phyloP scores from a whole-genome alignment of 106 monocot species.

The Dendrobium huoshanense region DNA sequence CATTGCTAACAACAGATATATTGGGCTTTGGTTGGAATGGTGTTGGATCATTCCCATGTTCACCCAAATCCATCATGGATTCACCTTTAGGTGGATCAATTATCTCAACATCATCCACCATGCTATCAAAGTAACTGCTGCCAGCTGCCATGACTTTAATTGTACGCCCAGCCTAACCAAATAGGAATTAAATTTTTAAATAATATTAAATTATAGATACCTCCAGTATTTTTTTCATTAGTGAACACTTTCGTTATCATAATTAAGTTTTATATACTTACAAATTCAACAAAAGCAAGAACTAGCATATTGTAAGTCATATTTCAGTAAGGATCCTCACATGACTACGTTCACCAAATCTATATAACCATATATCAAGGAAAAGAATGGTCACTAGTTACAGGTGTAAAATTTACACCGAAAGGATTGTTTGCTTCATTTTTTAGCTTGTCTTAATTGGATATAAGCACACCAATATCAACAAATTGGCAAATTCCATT shows the following conservation, averaged over 20 bases:
- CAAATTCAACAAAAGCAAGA: background rate
- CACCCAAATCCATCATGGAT: slow-evolving; percentile 37
- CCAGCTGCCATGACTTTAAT: slow-evolving; percentile 52
- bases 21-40: slow-evolving; percentile 69
- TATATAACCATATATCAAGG: no score
- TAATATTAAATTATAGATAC: no score
- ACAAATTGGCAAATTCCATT: no score
- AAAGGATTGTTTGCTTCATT: no score
- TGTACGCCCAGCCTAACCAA: background rate
- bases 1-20: slow-evolving; percentile 51
- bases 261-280: background rate
- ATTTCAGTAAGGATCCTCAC: no score
- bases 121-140: slow-evolving; percentile 55
- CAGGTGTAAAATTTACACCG: no score
- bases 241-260: background rate
- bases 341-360: no score
- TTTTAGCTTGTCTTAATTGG: no score
- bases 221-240: no score
- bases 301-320: background rate
- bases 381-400: no score
- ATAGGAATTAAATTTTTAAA: background rate
- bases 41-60: slow-evolving; percentile 43
- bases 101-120: slow-evolving; percentile 46
- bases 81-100: slow-evolving; percentile 53
- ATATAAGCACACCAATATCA: no score